A percentile compares a stretch with the other conserved stretches of the same genome.
Evolutionary conservation across 2,329 filamentous ascomycete genomes (phyloP).

Genomic region (Penicillium freii): DNA sequence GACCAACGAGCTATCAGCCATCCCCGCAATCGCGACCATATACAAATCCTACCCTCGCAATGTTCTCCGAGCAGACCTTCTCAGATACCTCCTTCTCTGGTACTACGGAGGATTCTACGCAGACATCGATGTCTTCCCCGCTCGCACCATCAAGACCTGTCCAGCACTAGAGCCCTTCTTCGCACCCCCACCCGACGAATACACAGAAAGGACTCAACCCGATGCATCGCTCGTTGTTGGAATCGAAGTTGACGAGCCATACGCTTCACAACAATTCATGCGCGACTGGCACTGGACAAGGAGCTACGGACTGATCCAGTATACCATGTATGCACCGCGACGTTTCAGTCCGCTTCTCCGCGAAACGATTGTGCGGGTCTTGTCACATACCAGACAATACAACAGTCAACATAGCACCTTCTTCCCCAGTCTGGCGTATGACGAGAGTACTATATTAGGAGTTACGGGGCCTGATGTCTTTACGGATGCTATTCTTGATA

Average conservation of each 20-base stretch:
- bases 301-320: slow-evolving; percentile 37
- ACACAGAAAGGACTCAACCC: neutral
- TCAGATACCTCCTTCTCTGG: slow-evolving; percentile 39
- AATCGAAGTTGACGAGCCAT: slow-evolving; percentile 38
- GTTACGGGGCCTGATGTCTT: slow-evolving; percentile 37
- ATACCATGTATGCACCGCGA: slow-evolving; percentile 35
- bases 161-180: slow-evolving; percentile 20
- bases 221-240: slow-evolving; percentile 35
- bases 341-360: slow-evolving; percentile 37
- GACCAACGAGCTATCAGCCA: neutral
- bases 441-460: slow-evolving; percentile 30
- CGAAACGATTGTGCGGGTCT: slow-evolving; percentile 31
- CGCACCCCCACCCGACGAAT: slow-evolving; percentile 6
- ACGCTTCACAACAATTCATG: slow-evolving; percentile 32
- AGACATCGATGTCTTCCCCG: slow-evolving; percentile 35
- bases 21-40: neutral
- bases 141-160: slow-evolving; percentile 29
- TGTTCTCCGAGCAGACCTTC: slow-evolving; percentile 51
- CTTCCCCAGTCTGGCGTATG: slow-evolving; percentile 16
- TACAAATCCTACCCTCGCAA: neutral
- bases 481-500: slow-evolving; percentile 35
- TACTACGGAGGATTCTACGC: slow-evolving; percentile 38
- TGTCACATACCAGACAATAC: slow-evolving; percentile 34
- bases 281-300: slow-evolving; percentile 36
- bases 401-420: slow-evolving; percentile 14